Evolutionary conservation across 805 yeast genomes (phyloP).

Genomic region (Millerozyma acaciae): DNA sequence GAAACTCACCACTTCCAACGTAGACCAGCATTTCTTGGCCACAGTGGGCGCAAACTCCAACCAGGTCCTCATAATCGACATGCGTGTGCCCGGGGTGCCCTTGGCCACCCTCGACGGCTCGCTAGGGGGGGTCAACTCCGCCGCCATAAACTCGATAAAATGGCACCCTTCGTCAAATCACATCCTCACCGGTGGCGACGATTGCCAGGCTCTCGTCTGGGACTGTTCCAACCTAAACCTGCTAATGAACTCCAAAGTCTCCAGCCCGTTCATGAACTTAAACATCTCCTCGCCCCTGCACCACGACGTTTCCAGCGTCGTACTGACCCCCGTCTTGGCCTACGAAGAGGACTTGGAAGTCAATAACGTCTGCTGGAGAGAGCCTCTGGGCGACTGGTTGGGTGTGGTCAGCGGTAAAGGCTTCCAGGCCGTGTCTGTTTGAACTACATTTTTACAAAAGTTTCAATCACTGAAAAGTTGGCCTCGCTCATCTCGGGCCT

Average conservation of each 20-base stretch:
- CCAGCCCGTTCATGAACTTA: neutral
- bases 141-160: constrained; percentile 64
- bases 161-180: constrained; percentile 82
- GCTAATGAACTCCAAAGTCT: constrained; percentile 2
- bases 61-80: constrained; percentile 67
- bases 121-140: constrained; percentile 45
- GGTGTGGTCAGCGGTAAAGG: constrained; percentile 70
- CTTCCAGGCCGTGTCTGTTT: constrained; percentile 65
- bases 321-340: constrained; percentile 41
- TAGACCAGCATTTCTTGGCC: constrained; percentile 80
- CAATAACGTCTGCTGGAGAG: constrained; percentile 71
- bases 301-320: constrained; percentile 6
- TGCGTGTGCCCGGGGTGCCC: constrained; percentile 86
- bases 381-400: constrained; percentile 70
- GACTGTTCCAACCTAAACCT: constrained; percentile 42
- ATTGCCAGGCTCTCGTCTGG: constrained; percentile 70
- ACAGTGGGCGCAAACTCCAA: constrained; percentile 71
- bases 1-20: constrained; percentile 71
- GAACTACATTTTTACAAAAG: constrained; percentile 7
- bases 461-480: too few species aligned
- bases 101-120: constrained; percentile 60
- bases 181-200: constrained; percentile 64
- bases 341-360: constrained; percentile 67
- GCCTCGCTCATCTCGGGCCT: too few species aligned
- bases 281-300: neutral